A percentile compares a stretch with the other conserved stretches of the same genome.
phyloP scores from a whole-genome alignment of 306 rosid species.

The Vigna mungo region DNA sequence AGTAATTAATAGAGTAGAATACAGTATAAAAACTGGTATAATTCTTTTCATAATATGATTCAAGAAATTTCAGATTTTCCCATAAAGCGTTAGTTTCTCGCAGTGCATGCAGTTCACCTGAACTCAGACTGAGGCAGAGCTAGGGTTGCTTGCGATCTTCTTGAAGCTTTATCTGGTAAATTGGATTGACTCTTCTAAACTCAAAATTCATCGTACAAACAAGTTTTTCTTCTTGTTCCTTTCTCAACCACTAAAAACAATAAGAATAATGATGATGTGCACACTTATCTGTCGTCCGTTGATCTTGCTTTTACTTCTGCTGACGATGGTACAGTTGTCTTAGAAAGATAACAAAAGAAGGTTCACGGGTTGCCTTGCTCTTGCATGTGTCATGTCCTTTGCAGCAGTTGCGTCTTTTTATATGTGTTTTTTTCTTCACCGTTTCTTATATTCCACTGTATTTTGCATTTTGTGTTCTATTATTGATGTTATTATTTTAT shows the following conservation, averaged over 20 bases:
- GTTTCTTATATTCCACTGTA: not conserved
- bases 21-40: too few relatives aligned
- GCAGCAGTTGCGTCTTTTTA: not conserved
- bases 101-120: slow-evolving; percentile 8
- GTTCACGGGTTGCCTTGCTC: slow-evolving; percentile 32
- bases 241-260: slow-evolving; percentile 21
- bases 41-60: too few relatives aligned
- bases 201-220: not conserved
- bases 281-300: not conserved
- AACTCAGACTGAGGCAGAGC: not conserved
- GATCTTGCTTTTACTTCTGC: not conserved
- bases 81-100: not conserved
- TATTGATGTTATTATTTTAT: too few relatives aligned
- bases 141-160: not conserved
- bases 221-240: not conserved
- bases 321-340: not conserved
- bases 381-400: slow-evolving; percentile 31
- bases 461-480: not conserved
- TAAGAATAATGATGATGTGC: not conserved
- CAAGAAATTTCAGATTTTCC: too few relatives aligned
- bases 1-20: too few relatives aligned
- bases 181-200: not conserved
- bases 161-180: slow-evolving; percentile 4
- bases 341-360: not conserved
- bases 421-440: slow-evolving; percentile 1